Base-by-base conservation (phyloP, 2,329 filamentous ascomycete genomes). In the Aschersonia sp. region DNA sequence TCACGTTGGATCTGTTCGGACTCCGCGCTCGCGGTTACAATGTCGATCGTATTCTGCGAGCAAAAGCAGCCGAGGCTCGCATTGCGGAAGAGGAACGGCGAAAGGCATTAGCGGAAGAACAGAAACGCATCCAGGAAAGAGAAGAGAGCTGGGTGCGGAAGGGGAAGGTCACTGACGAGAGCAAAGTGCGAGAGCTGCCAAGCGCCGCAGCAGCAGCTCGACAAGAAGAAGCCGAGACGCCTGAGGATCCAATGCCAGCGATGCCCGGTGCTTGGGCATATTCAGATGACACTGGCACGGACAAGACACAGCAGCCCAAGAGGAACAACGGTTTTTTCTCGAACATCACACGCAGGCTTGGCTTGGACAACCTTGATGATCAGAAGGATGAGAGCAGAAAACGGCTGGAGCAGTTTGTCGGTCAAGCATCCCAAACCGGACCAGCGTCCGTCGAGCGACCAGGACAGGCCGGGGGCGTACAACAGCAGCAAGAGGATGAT, bases 11-110 rank as follows among this genome's bases (percentile, higher is more conserved):
- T 55, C 72, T 98, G 30, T 77, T 85, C 44, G 82, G 89, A 46
- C 69, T 98, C 41, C 82, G 87, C 56, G 80, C 82, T 51, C 87
- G 92, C 53, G 92, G 92, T 2, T 97, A 96, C 71, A 97, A 98
- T 55, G 92, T 98, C 40, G 88, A 96, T 59, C 84, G 92, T 45
- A 97, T 98, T 52, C 73, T 98, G 29, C 80, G 87, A 40, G 84
- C 84, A 47, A 94, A 94, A 67, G 88, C 85, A 28, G 85, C 86
- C 2, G 89, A 97, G 63, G 86, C 87, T 5, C 79, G 86, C 47
- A 81, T 97, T 53, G 89, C 88, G 0, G 89, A 96, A 59, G 84
- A 85, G 56, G 81, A 88, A 61, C 77, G 85, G 45, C 81, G 84
- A 58, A 82, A 82, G 58, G 80, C 85, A 38, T 63, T 89, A 5